Conservation (phyloP, 208 protist species). For the Perkinsela sp. region DNA sequence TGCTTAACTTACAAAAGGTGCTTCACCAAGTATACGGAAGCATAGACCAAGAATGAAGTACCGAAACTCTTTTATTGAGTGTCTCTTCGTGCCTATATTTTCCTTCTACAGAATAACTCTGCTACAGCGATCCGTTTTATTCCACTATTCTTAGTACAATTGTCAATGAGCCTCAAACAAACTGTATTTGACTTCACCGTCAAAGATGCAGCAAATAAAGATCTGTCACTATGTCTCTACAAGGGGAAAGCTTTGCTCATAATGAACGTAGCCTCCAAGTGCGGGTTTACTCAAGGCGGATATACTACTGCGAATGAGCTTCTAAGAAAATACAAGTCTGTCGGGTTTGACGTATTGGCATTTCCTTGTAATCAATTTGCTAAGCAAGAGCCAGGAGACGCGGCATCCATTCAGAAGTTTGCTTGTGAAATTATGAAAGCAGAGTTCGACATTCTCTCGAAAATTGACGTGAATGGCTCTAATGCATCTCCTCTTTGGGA, state of each 20-base stretch:
- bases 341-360: slow-evolving; percentile 52
- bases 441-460: slow-evolving; percentile 55
- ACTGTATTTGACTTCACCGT: background rate
- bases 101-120: too few relatives aligned
- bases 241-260: slow-evolving; percentile 59
- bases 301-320: slow-evolving; percentile 38
- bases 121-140: too few relatives aligned
- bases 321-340: slow-evolving; percentile 48
- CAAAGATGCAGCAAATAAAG: background rate
- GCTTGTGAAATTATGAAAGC: slow-evolving; percentile 22
- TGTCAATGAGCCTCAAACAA: too few relatives aligned
- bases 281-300: slow-evolving; percentile 44
- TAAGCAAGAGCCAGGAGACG: slow-evolving; percentile 36
- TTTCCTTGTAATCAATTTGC: slow-evolving; percentile 73
- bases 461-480: slow-evolving; percentile 58
- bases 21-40: too few relatives aligned
- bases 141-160: too few relatives aligned
- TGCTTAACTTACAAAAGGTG: too few relatives aligned
- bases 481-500: slow-evolving; percentile 36
- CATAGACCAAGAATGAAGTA: too few relatives aligned
- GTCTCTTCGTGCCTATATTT: too few relatives aligned
- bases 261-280: slow-evolving; percentile 67
- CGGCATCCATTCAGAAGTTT: slow-evolving; percentile 32
- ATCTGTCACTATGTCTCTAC: slow-evolving; percentile 2
- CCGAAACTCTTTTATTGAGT: too few relatives aligned